Conservation (phyloP, 345 rosid genomes). For the Acer yangbiense region DNA sequence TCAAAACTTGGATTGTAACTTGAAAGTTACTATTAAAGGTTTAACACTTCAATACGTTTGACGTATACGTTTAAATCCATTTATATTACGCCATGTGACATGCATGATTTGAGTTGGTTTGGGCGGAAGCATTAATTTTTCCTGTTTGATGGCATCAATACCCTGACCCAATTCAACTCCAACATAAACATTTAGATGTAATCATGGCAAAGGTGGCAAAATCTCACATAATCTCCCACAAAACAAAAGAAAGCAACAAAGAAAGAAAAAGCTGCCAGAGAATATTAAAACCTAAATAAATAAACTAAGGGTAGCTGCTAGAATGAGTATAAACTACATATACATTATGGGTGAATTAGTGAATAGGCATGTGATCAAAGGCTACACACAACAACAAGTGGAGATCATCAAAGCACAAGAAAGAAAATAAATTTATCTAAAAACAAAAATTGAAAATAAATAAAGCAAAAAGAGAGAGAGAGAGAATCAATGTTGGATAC, state of each 20-base stretch:
- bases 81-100: too few relatives aligned
- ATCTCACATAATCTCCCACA: conserved; percentile 43
- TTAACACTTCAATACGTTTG: neutral
- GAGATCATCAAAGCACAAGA: conserved; percentile 19
- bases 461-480: neutral
- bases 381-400: conserved; percentile 7
- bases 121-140: too few relatives aligned
- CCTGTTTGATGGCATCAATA: conserved; percentile 30
- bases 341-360: neutral
- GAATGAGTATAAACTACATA: neutral
- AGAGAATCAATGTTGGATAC: conserved; percentile 33
- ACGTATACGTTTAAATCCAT: too few relatives aligned
- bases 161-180: conserved; percentile 29
- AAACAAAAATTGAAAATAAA: neutral
- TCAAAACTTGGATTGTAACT: too few relatives aligned
- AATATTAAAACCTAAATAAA: neutral
- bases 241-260: conserved; percentile 18
- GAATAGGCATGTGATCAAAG: conserved; percentile 42
- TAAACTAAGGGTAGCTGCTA: conserved; percentile 15
- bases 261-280: conserved; percentile 34
- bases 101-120: too few relatives aligned
- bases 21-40: neutral
- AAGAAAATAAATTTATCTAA: neutral
- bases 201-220: conserved; percentile 41
- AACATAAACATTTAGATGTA: conserved; percentile 35